Percentiles rank a stretch among this genome's conserved stretches.
Evolutionary conservation across 129 eudicot genomes (phyloP).

Genomic region (Lactuca saligna): DNA sequence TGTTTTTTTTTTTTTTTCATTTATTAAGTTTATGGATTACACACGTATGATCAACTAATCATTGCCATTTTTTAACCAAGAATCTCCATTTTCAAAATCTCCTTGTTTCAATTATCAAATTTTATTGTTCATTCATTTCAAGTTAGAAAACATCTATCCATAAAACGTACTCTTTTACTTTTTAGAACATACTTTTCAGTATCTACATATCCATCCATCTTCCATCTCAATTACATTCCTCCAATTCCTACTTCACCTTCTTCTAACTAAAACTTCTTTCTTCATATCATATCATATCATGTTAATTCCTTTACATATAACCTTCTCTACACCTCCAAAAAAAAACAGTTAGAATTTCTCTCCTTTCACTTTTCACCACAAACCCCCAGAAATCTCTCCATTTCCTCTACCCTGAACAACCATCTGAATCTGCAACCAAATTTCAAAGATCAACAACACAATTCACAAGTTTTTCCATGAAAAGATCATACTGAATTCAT

Average conservation of each 20-base stretch:
- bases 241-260: background rate
- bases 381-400: background rate
- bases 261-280: conserved; percentile 13
- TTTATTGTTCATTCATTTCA: too few relatives aligned
- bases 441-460: background rate
- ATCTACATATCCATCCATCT: background rate
- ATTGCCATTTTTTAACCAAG: too few relatives aligned
- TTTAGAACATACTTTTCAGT: background rate
- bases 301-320: conserved; percentile 25
- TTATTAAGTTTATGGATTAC: too few relatives aligned
- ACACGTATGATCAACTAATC: too few relatives aligned
- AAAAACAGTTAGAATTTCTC: background rate
- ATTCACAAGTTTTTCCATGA: too few relatives aligned
- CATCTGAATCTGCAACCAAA: conserved; percentile 18
- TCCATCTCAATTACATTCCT: background rate
- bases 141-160: too few relatives aligned
- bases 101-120: too few relatives aligned
- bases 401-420: conserved; percentile 12
- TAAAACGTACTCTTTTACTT: conserved; percentile 1
- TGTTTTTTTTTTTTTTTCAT: too few relatives aligned
- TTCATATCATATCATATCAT: conserved; percentile 1
- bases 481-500: too few relatives aligned
- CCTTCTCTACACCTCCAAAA: conserved; percentile 18
- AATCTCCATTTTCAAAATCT: too few relatives aligned
- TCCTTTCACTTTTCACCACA: background rate